A percentile compares a stretch with the other conserved stretches of the same genome.
phyloP scores from a whole-genome alignment of 2,329 filamentous ascomycete species.

The Pseudonectria buxi region DNA sequence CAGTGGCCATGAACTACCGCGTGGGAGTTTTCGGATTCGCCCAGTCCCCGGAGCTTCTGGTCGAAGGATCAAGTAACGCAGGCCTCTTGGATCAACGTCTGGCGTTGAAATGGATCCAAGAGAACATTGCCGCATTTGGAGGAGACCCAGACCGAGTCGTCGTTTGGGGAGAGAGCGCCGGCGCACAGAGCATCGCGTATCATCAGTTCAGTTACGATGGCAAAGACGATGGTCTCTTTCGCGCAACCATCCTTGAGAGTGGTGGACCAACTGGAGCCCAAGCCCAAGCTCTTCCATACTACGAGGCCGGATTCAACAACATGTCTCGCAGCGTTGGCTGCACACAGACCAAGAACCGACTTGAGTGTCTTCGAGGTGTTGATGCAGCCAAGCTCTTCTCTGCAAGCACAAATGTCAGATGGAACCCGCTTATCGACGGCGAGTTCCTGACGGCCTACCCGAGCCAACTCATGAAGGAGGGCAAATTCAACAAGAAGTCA shows the following conservation, averaged over 20 bases:
- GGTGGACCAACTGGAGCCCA: slow-evolving; percentile 25
- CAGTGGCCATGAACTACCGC: slow-evolving; percentile 48
- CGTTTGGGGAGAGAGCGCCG: slow-evolving; percentile 42
- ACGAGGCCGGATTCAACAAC: slow-evolving; percentile 2
- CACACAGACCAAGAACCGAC: slow-evolving; percentile 21
- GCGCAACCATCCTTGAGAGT: slow-evolving; percentile 47
- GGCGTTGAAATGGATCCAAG: slow-evolving; percentile 43
- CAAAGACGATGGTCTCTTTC: slow-evolving; percentile 48
- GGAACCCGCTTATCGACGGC: slow-evolving; percentile 40
- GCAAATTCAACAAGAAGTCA: slow-evolving; percentile 37
- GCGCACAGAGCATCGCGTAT: slow-evolving; percentile 33
- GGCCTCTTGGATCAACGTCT: slow-evolving; percentile 45
- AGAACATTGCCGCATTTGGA: slow-evolving; percentile 47
- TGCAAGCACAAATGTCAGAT: slow-evolving; percentile 30
- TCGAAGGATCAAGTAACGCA: slow-evolving; percentile 38
- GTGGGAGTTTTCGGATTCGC: slow-evolving; percentile 48
- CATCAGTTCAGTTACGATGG: slow-evolving; percentile 51
- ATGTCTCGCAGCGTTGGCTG: neutral
- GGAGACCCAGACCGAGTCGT: slow-evolving; percentile 40
- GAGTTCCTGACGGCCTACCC: slow-evolving; percentile 41
- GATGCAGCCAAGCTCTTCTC: slow-evolving; percentile 26
- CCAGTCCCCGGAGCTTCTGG: slow-evolving; percentile 36
- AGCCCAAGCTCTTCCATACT: neutral
- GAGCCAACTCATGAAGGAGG: slow-evolving; percentile 35
- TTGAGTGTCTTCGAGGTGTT: slow-evolving; percentile 31